These are phyloP conservation scores for Cystobasidium pallidum DNA, from an alignment of 1,284 basidiomycete species.

Conservation along the genomic window DNA sequence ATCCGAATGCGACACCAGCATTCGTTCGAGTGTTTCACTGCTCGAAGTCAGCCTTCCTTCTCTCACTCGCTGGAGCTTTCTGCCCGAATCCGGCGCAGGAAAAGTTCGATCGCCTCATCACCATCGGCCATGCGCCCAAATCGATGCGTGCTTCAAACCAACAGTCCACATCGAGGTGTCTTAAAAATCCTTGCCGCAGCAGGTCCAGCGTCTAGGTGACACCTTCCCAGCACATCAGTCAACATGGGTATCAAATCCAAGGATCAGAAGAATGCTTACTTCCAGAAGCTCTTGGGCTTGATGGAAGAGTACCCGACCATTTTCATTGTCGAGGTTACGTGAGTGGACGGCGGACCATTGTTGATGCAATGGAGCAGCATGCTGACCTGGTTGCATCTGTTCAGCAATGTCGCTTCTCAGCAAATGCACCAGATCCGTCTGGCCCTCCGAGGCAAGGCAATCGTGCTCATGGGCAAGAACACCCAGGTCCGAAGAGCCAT, in stretches of 20 bases:
- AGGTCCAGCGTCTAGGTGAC: conserved; percentile 42
- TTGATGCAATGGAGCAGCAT: not conserved
- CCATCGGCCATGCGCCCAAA: not conserved
- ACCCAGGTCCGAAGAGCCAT: conserved; percentile 99
- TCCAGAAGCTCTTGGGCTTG: conserved; percentile 90
- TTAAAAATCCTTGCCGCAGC: conserved; percentile 36
- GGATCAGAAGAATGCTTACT: conserved; percentile 86
- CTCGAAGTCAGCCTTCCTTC: too few relatives aligned
- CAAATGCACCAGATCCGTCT: conserved; percentile 99
- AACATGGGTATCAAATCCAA: conserved; percentile 19
- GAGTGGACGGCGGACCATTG: not conserved
- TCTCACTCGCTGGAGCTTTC: too few relatives aligned
- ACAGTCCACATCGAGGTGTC: too few relatives aligned
- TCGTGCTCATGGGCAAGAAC: conserved; percentile 99
- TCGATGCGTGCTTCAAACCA: too few relatives aligned
- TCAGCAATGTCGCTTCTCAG: conserved; percentile 91
- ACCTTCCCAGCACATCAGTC: conserved; percentile 2
- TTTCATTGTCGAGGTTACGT: conserved; percentile 97
- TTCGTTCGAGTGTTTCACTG: too few relatives aligned
- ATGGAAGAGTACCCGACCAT: conserved; percentile 71
- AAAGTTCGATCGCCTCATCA: too few relatives aligned
- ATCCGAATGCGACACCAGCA: too few relatives aligned
- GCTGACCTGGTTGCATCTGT: not conserved
- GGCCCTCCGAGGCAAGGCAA: conserved; percentile 91
- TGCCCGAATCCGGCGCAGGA: too few relatives aligned